These are phyloP conservation scores for Berkeleyomyces basicola DNA, from an alignment of 2,329 filamentous ascomycete genomes.

Conservation along the genomic window DNA sequence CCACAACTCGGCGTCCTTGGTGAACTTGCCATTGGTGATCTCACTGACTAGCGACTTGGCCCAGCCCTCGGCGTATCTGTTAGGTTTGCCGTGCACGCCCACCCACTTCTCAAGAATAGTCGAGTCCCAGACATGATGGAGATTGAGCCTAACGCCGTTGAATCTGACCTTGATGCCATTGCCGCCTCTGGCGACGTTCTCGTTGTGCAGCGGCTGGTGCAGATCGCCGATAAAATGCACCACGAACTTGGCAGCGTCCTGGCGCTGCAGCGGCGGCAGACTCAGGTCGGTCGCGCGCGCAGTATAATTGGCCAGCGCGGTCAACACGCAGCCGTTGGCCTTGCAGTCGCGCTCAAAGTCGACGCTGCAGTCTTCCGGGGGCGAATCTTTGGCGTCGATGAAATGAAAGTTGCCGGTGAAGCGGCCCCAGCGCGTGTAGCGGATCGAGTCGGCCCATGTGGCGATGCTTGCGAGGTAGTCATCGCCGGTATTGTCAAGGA, in stretches of 20 bases:
- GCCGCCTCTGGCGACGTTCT: slow-evolving; percentile 46
- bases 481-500: slow-evolving; percentile 36
- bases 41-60: slow-evolving; percentile 36
- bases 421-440: slow-evolving; percentile 45
- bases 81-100: slow-evolving; percentile 36
- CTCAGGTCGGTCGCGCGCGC: slow-evolving; percentile 31
- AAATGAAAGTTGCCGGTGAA: slow-evolving; percentile 50
- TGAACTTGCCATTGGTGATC: slow-evolving; percentile 41
- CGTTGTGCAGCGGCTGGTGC: slow-evolving; percentile 51
- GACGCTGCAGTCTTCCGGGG: slow-evolving; percentile 40
- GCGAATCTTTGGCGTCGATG: slow-evolving; percentile 50
- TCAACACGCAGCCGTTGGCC: slow-evolving; percentile 43
- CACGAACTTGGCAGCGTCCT: slow-evolving; percentile 48
- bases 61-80: slow-evolving; percentile 36
- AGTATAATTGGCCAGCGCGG: slow-evolving; percentile 45
- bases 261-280: slow-evolving; percentile 30
- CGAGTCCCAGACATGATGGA: slow-evolving; percentile 60
- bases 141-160: slow-evolving; percentile 39
- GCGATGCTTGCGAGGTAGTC: slow-evolving; percentile 47
- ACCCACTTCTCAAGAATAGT: slow-evolving; percentile 49
- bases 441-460: slow-evolving; percentile 50
- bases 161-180: slow-evolving; percentile 52
- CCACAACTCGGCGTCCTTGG: slow-evolving; percentile 35
- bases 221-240: slow-evolving; percentile 55
- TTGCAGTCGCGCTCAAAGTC: slow-evolving; percentile 46